phyloP scores from a whole-genome alignment of 225 moss, liverwort and hornwort species.

The Pseudisothecium myosuroides region DNA sequence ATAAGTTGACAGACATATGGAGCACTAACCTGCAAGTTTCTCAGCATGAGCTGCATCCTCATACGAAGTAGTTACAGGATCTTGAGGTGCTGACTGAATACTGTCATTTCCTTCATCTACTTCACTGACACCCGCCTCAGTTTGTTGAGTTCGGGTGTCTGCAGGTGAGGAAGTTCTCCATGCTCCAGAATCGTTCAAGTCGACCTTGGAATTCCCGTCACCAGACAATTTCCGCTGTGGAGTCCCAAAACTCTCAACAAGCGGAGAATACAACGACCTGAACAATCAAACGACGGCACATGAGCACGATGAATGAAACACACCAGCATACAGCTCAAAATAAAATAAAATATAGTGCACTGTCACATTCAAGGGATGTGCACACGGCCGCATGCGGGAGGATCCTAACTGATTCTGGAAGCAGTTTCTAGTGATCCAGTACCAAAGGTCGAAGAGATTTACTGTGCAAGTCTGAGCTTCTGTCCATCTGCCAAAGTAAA shows the following conservation, averaged over 20 bases:
- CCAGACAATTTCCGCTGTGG: not conserved
- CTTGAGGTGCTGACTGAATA: conserved; percentile 6
- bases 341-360: not conserved
- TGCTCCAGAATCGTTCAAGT: conserved; percentile 8
- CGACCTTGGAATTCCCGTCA: not conserved
- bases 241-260: conserved; percentile 45
- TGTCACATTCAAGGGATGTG: not conserved
- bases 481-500: not conserved
- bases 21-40: conserved; percentile 36
- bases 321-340: not conserved
- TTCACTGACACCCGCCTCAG: not conserved
- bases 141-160: not conserved
- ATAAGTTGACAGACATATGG: not conserved
- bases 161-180: conserved; percentile 3
- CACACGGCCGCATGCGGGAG: not conserved
- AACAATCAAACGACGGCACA: not conserved
- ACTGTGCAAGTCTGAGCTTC: not conserved
- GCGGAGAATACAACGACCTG: conserved; percentile 58
- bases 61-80: conserved; percentile 34
- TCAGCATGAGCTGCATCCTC: conserved; percentile 33
- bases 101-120: not conserved
- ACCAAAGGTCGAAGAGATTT: not conserved
- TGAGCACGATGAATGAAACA: not conserved
- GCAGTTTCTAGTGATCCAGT: not conserved
- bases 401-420: not conserved